Percentiles rank a stretch among this genome's conserved stretches.
phyloP scores from a whole-genome alignment of 345 rosid genomes.

The Brassica cretica region DNA sequence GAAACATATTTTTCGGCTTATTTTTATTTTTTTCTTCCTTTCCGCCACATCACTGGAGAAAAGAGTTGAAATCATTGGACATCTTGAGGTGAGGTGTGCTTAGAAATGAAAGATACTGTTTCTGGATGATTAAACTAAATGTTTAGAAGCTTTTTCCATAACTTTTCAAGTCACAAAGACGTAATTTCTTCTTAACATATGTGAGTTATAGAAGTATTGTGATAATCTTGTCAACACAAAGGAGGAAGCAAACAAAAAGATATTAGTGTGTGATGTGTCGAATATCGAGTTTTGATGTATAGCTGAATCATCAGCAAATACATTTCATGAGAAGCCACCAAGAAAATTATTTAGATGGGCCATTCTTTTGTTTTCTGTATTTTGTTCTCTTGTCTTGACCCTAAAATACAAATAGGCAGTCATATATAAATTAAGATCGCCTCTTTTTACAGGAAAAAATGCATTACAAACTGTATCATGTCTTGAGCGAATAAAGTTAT shows the following conservation, averaged over 20 bases:
- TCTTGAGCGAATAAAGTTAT: not conserved
- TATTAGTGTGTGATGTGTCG: not conserved
- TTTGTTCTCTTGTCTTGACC: constrained; percentile 14
- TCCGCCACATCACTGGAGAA: not conserved
- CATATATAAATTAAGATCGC: not conserved
- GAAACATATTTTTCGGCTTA: not conserved
- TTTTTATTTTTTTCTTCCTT: not conserved
- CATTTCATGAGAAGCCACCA: not conserved
- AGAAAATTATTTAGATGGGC: constrained; percentile 1
- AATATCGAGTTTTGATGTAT: not conserved
- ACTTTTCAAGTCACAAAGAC: not conserved
- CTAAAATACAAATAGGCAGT: not conserved
- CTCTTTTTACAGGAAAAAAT: not conserved
- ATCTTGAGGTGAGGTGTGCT: not conserved
- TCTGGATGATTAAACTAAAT: not conserved
- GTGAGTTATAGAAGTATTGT: not conserved
- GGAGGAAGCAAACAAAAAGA: not conserved
- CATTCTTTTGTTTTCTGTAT: constrained; percentile 9
- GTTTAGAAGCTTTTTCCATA: not conserved
- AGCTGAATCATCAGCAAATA: not conserved
- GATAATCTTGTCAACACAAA: not conserved
- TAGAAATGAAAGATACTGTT: not conserved
- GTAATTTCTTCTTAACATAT: not conserved
- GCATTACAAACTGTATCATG: not conserved
- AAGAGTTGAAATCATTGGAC: not conserved